Conservation (phyloP, 768 basidiomycete genomes). For the Mycena vitilis region DNA sequence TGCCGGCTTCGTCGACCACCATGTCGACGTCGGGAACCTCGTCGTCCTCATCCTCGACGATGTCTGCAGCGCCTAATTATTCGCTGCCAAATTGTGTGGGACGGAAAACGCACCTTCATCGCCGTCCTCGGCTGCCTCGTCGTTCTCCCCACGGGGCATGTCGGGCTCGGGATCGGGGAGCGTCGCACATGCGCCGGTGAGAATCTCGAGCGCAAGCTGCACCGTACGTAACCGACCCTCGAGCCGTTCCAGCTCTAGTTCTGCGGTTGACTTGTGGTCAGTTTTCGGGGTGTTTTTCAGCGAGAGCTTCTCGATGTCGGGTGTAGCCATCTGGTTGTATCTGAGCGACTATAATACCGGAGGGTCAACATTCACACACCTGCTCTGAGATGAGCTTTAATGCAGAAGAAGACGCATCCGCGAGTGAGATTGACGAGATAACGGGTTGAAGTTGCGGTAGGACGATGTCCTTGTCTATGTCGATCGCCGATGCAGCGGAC, state of each 20-base stretch:
- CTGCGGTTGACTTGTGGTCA: slow-evolving; percentile 78
- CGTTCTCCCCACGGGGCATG: slow-evolving; percentile 46
- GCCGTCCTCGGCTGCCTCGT: slow-evolving; percentile 48
- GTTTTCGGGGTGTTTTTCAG: slow-evolving; percentile 76
- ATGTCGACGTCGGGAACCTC: slow-evolving; percentile 51
- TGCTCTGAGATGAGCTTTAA: slow-evolving; percentile 64
- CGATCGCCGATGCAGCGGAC: slow-evolving; percentile 66
- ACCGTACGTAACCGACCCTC: slow-evolving; percentile 80
- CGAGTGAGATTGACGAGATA: slow-evolving; percentile 68
- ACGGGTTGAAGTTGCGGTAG: slow-evolving; percentile 78
- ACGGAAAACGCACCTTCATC: slow-evolving; percentile 32
- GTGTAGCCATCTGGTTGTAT: slow-evolving; percentile 48
- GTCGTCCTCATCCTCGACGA: slow-evolving; percentile 42
- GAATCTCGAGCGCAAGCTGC: slow-evolving; percentile 86
- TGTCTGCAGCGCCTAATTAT: slow-evolving; percentile 20
- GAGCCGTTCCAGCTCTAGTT: slow-evolving; percentile 77
- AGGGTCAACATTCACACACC: slow-evolving; percentile 48
- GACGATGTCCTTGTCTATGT: slow-evolving; percentile 78
- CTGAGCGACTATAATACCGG: not conserved
- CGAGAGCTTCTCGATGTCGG: slow-evolving; percentile 66
- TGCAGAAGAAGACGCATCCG: slow-evolving; percentile 59
- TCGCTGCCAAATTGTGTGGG: not conserved
- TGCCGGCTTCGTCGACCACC: slow-evolving; percentile 53
- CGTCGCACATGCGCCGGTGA: slow-evolving; percentile 90
- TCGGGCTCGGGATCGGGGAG: slow-evolving; percentile 78